phyloP scores from a whole-genome alignment of 495 filamentous ascomycete genomes.

The Talaromyces proteolyticus region DNA sequence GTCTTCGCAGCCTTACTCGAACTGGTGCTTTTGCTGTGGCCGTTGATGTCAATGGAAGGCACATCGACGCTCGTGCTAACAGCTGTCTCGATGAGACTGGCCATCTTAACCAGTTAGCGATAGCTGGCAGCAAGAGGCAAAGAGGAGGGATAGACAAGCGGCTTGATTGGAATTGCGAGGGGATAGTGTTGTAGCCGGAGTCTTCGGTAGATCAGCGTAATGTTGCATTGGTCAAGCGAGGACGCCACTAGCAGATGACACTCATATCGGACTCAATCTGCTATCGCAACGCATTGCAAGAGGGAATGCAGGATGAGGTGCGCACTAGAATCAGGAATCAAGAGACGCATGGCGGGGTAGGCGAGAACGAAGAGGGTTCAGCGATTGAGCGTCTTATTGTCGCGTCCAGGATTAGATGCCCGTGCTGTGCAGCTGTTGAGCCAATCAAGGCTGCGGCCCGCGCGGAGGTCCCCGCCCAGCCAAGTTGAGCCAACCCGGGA shows the following conservation, averaged over 20 bases:
- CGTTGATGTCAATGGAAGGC: not conserved
- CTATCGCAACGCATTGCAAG: not conserved
- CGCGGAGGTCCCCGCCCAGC: not conserved
- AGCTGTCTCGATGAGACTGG: conserved; percentile 1
- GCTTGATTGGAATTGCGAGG: not conserved
- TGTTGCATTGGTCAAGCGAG: not conserved
- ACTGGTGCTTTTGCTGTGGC: not conserved
- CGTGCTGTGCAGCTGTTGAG: not conserved
- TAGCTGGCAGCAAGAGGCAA: not conserved
- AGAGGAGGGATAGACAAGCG: not conserved
- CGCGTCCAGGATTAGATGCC: not conserved
- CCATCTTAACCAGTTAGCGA: not conserved
- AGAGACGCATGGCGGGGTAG: not conserved
- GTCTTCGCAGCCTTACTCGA: not conserved
- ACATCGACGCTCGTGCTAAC: conserved; percentile 3
- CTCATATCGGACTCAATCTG: not conserved
- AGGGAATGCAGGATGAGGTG: not conserved
- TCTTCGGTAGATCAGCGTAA: not conserved
- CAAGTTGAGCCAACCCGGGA: too few species aligned
- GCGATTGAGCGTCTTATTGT: not conserved
- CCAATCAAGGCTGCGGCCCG: not conserved
- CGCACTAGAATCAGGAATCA: not conserved
- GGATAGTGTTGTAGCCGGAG: not conserved
- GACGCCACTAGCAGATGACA: not conserved
- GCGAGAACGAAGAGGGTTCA: not conserved